Percentiles rank a stretch among this genome's conserved stretches.
Conservation (phyloP, 225 moss, liverwort and hornwort genomes). For the Physcomitrium patens region DNA sequence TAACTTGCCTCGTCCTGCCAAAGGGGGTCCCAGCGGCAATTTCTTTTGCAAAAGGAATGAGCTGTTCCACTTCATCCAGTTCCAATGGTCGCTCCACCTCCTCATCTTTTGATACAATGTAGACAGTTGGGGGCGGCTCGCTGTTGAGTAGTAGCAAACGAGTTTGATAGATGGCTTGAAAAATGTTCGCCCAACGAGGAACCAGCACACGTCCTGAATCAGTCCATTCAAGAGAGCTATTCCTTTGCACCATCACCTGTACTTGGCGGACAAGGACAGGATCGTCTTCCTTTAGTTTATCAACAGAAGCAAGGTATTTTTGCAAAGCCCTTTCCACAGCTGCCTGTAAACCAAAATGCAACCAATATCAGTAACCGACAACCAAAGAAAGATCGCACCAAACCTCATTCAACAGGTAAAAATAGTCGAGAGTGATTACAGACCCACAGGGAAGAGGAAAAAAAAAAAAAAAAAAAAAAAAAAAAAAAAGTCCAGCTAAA, state of each 20-base stretch:
- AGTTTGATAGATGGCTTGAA: conserved; percentile 73
- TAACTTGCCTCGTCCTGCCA: conserved; percentile 48
- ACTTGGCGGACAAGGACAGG: conserved; percentile 74
- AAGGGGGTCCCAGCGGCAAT: conserved; percentile 67
- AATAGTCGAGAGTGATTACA: not conserved
- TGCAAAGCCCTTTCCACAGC: conserved; percentile 67
- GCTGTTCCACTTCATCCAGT: conserved; percentile 60
- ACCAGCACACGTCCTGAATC: conserved; percentile 69
- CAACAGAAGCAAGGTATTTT: conserved; percentile 65
- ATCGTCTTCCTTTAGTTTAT: conserved; percentile 55
- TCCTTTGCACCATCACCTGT: conserved; percentile 67
- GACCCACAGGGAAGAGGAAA: conserved; percentile 18
- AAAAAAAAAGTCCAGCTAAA: conserved; percentile 17
- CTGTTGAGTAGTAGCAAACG: conserved; percentile 69
- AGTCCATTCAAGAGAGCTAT: conserved; percentile 82
- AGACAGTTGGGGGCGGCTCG: conserved; percentile 65
- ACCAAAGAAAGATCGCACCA: not conserved
- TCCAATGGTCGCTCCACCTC: conserved; percentile 54
- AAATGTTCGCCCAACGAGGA: conserved; percentile 83
- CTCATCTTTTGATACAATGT: conserved; percentile 55
- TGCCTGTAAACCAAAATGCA: conserved; percentile 34
- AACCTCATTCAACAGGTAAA: conserved; percentile 7
- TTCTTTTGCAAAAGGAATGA: conserved; percentile 58
- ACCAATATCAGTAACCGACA: conserved; percentile 33
- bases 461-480: too few species aligned